A percentile compares a stretch with the other conserved stretches of the same genome.
phyloP scores from a whole-genome alignment of 73 alveolate species.

The Paramecium sonneborni region DNA sequence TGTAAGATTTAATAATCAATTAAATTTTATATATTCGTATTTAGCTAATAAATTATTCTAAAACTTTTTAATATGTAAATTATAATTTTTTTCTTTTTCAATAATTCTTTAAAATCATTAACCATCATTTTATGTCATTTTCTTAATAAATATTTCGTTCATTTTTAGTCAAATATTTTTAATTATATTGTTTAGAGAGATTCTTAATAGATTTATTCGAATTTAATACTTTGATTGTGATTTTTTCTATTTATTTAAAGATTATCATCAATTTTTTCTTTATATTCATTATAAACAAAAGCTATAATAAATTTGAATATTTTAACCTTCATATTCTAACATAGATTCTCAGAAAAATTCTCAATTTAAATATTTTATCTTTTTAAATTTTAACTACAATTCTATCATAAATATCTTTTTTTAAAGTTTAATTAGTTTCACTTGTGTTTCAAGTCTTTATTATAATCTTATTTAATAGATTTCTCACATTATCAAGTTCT shows the following conservation, averaged over 20 bases:
- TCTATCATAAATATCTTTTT: neutral
- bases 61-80: neutral
- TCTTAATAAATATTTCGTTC: slow-evolving; percentile 46
- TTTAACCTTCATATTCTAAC: slow-evolving; percentile 56
- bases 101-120: slow-evolving; percentile 44
- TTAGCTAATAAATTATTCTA: neutral
- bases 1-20: neutral
- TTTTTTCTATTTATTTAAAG: neutral
- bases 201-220: slow-evolving; percentile 31
- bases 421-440: neutral
- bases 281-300: slow-evolving; percentile 41
- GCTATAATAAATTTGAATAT: neutral
- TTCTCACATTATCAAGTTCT: slow-evolving; percentile 55
- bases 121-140: slow-evolving; percentile 44
- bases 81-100: slow-evolving; percentile 22
- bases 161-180: slow-evolving; percentile 29
- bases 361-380: slow-evolving; percentile 50
- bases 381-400: neutral
- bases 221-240: neutral
- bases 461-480: neutral
- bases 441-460: neutral
- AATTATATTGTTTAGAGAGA: slow-evolving; percentile 26
- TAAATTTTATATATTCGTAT: neutral
- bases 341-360: slow-evolving; percentile 17
- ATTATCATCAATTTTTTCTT: slow-evolving; percentile 29